phyloP scores from a whole-genome alignment of 306 rosid species.

The Cucumis cinereus region DNA sequence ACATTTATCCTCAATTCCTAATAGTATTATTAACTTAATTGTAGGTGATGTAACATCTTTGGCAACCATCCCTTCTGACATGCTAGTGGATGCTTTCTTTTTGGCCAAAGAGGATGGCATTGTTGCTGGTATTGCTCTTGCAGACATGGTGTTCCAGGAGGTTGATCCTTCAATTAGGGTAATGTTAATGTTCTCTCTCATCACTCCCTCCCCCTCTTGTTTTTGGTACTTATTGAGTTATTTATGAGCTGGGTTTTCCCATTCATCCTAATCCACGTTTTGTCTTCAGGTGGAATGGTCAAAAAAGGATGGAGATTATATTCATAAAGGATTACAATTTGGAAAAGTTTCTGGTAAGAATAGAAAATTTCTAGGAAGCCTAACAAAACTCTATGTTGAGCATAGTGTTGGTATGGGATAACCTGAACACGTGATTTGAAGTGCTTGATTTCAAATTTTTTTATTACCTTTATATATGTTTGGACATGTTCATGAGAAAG shows the following conservation, averaged over 20 bases:
- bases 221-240: background rate
- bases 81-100: conserved; percentile 81
- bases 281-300: conserved; percentile 74
- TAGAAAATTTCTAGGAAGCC: background rate
- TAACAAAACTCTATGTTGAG: background rate
- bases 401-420: background rate
- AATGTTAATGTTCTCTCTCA: conserved; percentile 2
- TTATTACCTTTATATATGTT: background rate
- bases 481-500: background rate
- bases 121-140: conserved; percentile 71
- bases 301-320: conserved; percentile 60
- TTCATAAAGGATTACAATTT: conserved; percentile 63
- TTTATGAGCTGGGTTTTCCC: background rate
- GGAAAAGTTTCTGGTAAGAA: conserved; percentile 77
- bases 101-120: conserved; percentile 87
- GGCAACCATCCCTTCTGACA: conserved; percentile 69
- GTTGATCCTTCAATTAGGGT: conserved; percentile 83
- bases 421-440: background rate
- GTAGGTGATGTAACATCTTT: conserved; percentile 75
- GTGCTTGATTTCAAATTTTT: background rate
- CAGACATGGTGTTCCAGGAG: conserved; percentile 67
- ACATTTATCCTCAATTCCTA: background rate
- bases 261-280: conserved; percentile 10
- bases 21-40: background rate
- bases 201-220: background rate